A percentile compares a stretch with the other conserved stretches of the same genome.
Conservation (phyloP, 176 grass and related monocot genomes). For the Aegilops bicornis region DNA sequence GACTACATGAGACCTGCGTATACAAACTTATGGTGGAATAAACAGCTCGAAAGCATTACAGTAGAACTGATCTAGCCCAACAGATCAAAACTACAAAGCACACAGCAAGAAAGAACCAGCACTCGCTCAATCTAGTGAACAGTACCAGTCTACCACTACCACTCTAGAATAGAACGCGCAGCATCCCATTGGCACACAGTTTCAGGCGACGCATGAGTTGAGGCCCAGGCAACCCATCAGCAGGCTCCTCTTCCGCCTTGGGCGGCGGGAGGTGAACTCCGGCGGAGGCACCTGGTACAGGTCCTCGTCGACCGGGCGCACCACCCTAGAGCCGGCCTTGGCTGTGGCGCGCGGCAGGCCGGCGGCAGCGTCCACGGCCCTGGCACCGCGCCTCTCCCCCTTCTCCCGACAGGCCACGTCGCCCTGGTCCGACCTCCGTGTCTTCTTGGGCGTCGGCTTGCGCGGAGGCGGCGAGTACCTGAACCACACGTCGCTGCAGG, state of each 20-base stretch:
- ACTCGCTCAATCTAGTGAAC: neutral
- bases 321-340: neutral
- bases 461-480: constrained; percentile 24
- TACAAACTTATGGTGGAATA: neutral
- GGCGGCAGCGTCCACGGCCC: neutral
- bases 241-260: neutral
- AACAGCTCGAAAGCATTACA: neutral
- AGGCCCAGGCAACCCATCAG: constrained; percentile 37
- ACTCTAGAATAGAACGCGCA: neutral
- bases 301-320: constrained; percentile 24
- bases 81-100: neutral
- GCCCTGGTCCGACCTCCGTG: neutral
- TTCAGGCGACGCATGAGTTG: constrained; percentile 16
- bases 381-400: neutral
- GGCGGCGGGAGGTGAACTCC: neutral
- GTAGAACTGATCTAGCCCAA: neutral
- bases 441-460: constrained; percentile 1
- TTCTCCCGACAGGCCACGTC: neutral
- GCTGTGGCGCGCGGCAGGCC: neutral
- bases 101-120: neutral
- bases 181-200: neutral
- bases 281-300: constrained; percentile 34
- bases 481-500: constrained; percentile 36
- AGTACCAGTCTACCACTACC: neutral
- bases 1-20: neutral